Percentiles rank a stretch among this genome's conserved stretches.
Evolutionary conservation across 2,329 filamentous ascomycete genomes (phyloP).

Genomic region (Blastomyces gilchristii): DNA sequence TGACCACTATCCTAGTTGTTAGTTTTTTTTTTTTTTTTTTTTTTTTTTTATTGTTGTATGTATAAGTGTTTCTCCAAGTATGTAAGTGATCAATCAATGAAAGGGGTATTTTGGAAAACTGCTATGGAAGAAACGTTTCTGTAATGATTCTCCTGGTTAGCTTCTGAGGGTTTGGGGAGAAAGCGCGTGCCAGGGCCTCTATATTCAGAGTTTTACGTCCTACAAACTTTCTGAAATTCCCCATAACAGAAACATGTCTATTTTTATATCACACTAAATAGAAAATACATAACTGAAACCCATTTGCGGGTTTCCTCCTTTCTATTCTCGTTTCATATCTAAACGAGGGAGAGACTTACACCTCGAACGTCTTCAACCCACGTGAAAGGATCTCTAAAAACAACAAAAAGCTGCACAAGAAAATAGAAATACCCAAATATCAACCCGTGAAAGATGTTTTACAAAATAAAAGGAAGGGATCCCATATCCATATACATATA

Average conservation of each 20-base stretch:
- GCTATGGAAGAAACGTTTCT: neutral
- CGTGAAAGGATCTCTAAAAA: neutral
- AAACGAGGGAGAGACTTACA: neutral
- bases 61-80: neutral
- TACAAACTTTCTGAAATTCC: neutral
- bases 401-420: neutral
- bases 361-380: neutral
- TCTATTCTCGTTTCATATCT: neutral
- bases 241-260: neutral
- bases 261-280: conserved; percentile 5
- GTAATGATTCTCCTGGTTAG: neutral
- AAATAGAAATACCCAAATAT: neutral
- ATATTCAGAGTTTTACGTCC: neutral
- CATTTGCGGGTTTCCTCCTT: neutral
- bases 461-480: neutral
- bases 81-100: neutral
- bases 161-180: too few species aligned
- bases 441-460: neutral
- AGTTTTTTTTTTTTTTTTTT: too few species aligned
- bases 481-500: conserved; percentile 1
- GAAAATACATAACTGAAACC: neutral
- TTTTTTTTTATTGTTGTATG: too few species aligned
- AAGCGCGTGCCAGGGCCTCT: too few species aligned
- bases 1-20: neutral
- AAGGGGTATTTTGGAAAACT: neutral